phyloP scores from a whole-genome alignment of 768 basidiomycete genomes.

The Boletus barrowsii region DNA sequence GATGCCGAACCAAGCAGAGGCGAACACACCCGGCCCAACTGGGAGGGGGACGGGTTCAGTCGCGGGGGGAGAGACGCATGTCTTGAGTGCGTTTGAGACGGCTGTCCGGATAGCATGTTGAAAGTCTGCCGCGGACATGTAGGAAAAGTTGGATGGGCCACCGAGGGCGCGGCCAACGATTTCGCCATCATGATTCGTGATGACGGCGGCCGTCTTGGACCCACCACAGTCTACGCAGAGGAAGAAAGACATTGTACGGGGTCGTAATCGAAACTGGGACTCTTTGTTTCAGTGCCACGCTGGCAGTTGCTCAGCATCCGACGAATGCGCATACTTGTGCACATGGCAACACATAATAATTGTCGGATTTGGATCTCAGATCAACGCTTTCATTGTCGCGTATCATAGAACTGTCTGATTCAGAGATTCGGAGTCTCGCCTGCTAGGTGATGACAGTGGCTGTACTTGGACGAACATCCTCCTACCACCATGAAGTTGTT shows the following conservation, averaged over 20 bases:
- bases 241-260: conserved; percentile 50
- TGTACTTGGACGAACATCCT: not conserved
- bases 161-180: conserved; percentile 66
- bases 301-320: too few relatives aligned
- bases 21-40: conserved; percentile 43
- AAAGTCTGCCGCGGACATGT: conserved; percentile 66
- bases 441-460: too few relatives aligned
- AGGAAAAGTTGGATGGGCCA: conserved; percentile 85
- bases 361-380: too few relatives aligned
- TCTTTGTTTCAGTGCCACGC: too few relatives aligned
- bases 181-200: conserved; percentile 54
- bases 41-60: conserved; percentile 38
- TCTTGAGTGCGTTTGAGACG: conserved; percentile 52
- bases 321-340: too few relatives aligned
- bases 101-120: conserved; percentile 49
- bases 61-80: conserved; percentile 38
- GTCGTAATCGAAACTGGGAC: too few relatives aligned
- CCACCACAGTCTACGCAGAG: conserved; percentile 89
- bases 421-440: too few relatives aligned
- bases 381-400: too few relatives aligned
- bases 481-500: conserved; percentile 19
- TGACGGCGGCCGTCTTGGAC: conserved; percentile 79
- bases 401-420: too few relatives aligned
- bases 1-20: conserved; percentile 78
- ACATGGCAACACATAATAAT: too few relatives aligned